Base-by-base conservation (phyloP, 768 basidiomycete genomes). In the Auricularia heimuer region DNA sequence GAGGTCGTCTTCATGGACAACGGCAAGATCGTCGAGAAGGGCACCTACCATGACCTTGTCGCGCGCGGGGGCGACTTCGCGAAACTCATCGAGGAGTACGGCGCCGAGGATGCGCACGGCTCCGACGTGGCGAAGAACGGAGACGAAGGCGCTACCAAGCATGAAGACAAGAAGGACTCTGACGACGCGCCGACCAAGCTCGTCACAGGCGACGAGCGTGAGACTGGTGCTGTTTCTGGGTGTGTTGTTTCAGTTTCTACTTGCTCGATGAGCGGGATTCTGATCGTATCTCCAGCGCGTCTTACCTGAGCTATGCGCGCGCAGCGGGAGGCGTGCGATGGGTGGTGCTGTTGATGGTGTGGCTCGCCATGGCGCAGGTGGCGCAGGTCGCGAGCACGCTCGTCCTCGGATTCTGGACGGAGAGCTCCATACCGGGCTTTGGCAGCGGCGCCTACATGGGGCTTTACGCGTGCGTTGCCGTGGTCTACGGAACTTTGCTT, bases 371-470 rank as follows among this genome's bases (percentile, higher is more conserved):
- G 0, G 73, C 74, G 11, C 84, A 90, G 70, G 78, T 71, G 1
- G 77, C 83, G 24, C 75, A 78, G 74, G 88, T 90, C 37, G 83
- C 80, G 0, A 86, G 83, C 67, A 86, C 81, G 37, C 72, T 92
- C 3, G 84, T 88, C 76, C 79, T 92, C 21, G 88, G 88, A 0
- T 89, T 86, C 69, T 92, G 89, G 89, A 85, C 85, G 0, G 77
- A 78, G 1, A 65, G 76, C n/a, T 81, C 76, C n/a, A 81, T 90
- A 16, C 65, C 69, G 3, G 81, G 83, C 2, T 87, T 89, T 70
- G 71, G 44, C 3, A 82, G 87, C 71, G 83, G 81, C 0, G 76
- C 85, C 37, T 92, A 92, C 72, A 91, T 92, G 83, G 87, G 71
- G 1, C 69, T 79, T 1, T 82, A 82, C 69, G 79, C 78, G 56